phyloP scores from a whole-genome alignment of 148 eudicot genomes.

The Gaultheria prostrata region DNA sequence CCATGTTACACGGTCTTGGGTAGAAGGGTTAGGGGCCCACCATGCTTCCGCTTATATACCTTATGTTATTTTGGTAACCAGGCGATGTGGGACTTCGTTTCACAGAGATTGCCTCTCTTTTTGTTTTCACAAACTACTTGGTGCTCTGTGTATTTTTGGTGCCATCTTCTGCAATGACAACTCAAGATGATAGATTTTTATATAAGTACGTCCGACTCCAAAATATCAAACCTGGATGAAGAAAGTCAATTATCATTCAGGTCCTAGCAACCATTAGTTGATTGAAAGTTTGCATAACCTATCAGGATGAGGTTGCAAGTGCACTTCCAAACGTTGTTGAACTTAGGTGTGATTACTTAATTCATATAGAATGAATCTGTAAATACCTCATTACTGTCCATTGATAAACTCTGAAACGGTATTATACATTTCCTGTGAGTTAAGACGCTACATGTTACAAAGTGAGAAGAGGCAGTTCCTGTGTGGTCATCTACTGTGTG shows the following conservation, averaged over 20 bases:
- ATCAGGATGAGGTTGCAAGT: neutral
- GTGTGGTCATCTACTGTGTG: neutral
- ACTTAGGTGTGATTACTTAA: neutral
- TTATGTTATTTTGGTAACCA: too few species aligned
- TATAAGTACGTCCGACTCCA: too few species aligned
- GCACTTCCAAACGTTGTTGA: neutral
- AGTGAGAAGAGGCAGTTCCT: neutral
- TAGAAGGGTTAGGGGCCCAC: too few species aligned
- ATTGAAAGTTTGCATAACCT: neutral
- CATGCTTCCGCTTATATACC: too few species aligned
- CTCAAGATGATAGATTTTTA: neutral
- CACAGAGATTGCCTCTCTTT: neutral
- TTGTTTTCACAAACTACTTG: neutral
- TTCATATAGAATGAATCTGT: neutral
- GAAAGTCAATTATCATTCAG: neutral
- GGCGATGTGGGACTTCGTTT: too few species aligned
- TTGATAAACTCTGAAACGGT: neutral
- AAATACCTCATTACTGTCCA: neutral
- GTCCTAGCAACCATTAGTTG: neutral
- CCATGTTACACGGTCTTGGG: too few species aligned
- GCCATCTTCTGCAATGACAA: neutral
- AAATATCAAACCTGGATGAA: slow-evolving; percentile 2
- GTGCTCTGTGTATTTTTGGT: neutral
- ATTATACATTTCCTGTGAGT: neutral
- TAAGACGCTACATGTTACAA: neutral